Evolutionary conservation across 495 filamentous ascomycete genomes (phyloP), one percentile per base, ranked within the genome.

Genomic region (Penicillium odoratum): DNA sequence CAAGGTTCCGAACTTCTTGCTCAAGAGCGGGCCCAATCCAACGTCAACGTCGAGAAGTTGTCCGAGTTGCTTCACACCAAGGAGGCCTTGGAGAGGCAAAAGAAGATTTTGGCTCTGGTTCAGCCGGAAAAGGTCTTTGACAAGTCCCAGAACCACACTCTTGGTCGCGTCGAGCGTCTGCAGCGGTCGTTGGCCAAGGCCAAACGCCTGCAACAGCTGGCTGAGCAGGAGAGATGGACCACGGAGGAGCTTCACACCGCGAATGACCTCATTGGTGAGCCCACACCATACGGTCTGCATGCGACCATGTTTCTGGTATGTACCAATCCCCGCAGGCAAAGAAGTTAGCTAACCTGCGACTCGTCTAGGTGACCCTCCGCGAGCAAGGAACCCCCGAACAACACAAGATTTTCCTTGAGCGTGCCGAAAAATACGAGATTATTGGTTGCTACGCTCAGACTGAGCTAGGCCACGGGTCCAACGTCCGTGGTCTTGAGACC

Each of bases 381-480:
- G 85, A 86, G 57, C 88, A 90, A 74, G 83, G 84, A 30, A 88
- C 80, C 25, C 77, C 84, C 10, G 86, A 89, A 66, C 88, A 91
- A 66, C 81, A 84, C 57, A 80, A 86, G 60, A 74, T 84, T 36
- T 91, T 89, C 79, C 75, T 86, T 53, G 79, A 85, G 53, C 80
- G 72, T 18, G 88, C 88, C 4, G 66, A 81, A 48, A 78, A 82
- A 26, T 89, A 88, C 67, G 71, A 89, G 68, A 80, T 83, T 54
- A 84, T 90, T 56, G 88, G 88, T 51, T 90, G 88, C 62, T 91
- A 91, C 66, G 88, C 88, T 2, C 88, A 91, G 69, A 90, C 88
- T 0, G 88, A 91, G 65, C 63, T 91, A 18, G 88, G 88, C 13
- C 88, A 91, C 65, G 88, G 88, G 5, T 87, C 81, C 11, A 90